A percentile compares a stretch with the other conserved stretches of the same genome.
These are phyloP conservation scores for Lentinula novae-zelandiae DNA, from an alignment of 1,284 basidiomycete species.

Conservation along the genomic window DNA sequence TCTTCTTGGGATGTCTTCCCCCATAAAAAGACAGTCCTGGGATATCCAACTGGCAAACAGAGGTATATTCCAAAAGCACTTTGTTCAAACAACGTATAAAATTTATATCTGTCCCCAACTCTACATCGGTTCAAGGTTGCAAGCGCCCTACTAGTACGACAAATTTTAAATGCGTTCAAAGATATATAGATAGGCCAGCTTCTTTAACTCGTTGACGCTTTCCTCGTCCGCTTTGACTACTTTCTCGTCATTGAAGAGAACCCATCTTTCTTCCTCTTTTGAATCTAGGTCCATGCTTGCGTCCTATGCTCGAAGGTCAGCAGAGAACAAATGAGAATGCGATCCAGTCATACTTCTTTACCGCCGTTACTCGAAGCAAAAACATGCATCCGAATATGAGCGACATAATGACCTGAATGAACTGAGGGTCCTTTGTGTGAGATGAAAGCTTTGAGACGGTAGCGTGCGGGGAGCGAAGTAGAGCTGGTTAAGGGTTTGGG, in stretches of 20 bases:
- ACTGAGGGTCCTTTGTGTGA: constrained; percentile 97
- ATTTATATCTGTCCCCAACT: too few relatives aligned
- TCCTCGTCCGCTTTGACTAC: constrained; percentile 82
- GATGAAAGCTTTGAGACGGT: constrained; percentile 87
- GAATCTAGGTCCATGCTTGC: neutral
- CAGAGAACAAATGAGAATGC: neutral
- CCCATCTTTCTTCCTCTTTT: constrained; percentile 53
- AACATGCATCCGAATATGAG: constrained; percentile 59
- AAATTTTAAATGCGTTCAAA: constrained; percentile 49
- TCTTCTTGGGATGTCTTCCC: too few relatives aligned
- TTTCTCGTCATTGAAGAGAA: constrained; percentile 54
- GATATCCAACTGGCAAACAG: too few relatives aligned
- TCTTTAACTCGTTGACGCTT: constrained; percentile 70
- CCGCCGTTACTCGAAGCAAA: neutral
- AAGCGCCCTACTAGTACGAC: too few relatives aligned
- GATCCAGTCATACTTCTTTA: neutral
- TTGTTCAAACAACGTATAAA: too few relatives aligned
- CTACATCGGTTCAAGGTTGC: too few relatives aligned
- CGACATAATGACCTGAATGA: constrained; percentile 93
- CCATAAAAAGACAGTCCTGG: too few relatives aligned
- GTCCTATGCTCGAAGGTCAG: neutral
- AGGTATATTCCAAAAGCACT: too few relatives aligned
- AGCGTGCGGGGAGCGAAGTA: constrained; percentile 69
- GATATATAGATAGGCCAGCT: constrained; percentile 85
- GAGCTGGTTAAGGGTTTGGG: constrained; percentile 36